Evolutionary conservation across 2,329 filamentous ascomycete genomes (phyloP).

Genomic region (Fusarium vanettenii): DNA sequence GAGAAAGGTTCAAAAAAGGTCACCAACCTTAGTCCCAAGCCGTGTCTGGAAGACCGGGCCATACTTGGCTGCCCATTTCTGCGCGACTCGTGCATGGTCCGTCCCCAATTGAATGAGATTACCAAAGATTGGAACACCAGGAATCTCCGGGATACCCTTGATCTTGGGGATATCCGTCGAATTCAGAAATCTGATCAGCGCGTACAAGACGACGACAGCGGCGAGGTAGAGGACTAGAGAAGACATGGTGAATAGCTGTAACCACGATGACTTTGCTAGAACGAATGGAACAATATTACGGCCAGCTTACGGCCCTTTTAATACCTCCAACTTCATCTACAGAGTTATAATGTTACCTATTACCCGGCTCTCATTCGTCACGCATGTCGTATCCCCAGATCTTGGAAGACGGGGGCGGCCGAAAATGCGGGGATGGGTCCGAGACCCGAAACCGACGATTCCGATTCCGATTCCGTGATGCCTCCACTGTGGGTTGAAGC

Average conservation of each 20-base stretch:
- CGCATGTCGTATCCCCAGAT: not conserved
- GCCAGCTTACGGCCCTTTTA: not conserved
- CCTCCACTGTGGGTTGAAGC: not conserved
- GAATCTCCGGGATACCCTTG: conserved; percentile 70
- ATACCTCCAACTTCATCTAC: not conserved
- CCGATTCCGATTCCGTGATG: conserved; percentile 2
- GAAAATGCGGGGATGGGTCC: not conserved
- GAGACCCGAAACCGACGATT: conserved; percentile 1
- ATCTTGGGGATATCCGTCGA: conserved; percentile 69
- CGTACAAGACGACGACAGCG: conserved; percentile 5
- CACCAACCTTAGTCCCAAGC: conserved; percentile 72
- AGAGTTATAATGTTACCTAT: not conserved
- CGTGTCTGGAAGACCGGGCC: conserved; percentile 74
- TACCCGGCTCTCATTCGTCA: not conserved
- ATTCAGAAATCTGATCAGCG: conserved; percentile 49
- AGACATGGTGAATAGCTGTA: conserved; percentile 15
- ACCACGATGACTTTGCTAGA: not conserved
- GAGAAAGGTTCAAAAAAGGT: not conserved
- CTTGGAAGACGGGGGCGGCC: not conserved
- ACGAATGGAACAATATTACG: not conserved
- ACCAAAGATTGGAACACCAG: conserved; percentile 71
- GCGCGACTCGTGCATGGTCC: conserved; percentile 65
- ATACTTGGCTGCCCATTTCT: conserved; percentile 69
- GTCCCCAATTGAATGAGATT: conserved; percentile 71
- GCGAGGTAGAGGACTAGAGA: conserved; percentile 23